Percentiles rank a stretch among this genome's conserved stretches.
Evolutionary conservation across 139 green algal genomes (phyloP).

Genomic region (Pycnococcus provasolii): DNA sequence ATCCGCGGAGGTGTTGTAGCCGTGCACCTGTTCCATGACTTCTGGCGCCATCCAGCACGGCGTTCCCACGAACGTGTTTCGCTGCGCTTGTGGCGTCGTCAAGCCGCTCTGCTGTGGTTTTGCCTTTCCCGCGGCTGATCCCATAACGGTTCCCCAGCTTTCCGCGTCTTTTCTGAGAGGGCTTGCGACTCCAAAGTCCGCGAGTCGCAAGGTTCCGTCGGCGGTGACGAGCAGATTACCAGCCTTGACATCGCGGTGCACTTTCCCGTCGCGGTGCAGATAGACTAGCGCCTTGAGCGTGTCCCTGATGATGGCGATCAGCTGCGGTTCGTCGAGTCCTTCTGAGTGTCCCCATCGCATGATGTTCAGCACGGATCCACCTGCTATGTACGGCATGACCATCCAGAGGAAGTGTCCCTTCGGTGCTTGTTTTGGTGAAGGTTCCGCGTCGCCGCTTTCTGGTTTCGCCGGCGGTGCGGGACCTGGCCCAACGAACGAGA

Average conservation of each 20-base stretch:
- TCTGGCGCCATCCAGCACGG: conserved; percentile 98
- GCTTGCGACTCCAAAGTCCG: conserved; percentile 94
- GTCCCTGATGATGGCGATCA: conserved; percentile 87
- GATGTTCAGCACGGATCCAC: conserved; percentile 39
- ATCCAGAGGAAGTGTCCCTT: conserved; percentile 81
- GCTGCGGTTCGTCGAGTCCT: conserved; percentile 69
- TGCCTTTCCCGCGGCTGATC: too few species aligned
- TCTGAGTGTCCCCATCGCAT: conserved; percentile 36
- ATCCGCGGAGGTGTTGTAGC: conserved; percentile 62
- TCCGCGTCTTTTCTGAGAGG: conserved; percentile 11
- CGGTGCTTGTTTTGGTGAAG: background rate
- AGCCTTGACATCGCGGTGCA: conserved; percentile 96
- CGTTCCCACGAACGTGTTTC: conserved; percentile 68
- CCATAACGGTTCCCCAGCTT: too few species aligned
- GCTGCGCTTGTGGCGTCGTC: background rate
- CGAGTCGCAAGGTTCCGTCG: conserved; percentile 77
- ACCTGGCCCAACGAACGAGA: conserved; percentile 65
- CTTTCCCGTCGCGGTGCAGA: conserved; percentile 82
- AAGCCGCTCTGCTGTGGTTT: background rate
- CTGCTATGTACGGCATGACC: conserved; percentile 66
- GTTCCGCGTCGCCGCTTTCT: background rate
- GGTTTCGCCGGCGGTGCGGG: too few species aligned
- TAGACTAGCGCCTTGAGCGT: conserved; percentile 91
- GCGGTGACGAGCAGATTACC: conserved; percentile 96
- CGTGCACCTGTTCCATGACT: conserved; percentile 86